These are phyloP conservation scores for Myxozyma udenii DNA, from an alignment of 805 yeast species.

Conservation along the genomic window DNA sequence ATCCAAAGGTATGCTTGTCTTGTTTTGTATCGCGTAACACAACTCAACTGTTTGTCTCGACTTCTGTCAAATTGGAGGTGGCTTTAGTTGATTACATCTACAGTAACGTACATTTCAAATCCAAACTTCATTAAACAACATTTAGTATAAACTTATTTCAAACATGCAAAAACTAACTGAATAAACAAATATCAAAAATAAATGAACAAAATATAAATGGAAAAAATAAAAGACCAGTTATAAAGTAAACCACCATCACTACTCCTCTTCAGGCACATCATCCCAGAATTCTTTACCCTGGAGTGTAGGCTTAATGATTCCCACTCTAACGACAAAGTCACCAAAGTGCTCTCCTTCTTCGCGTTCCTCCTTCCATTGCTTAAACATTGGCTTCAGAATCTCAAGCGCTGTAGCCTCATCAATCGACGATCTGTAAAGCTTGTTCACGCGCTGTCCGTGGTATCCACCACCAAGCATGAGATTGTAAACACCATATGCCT, in stretches of 20 bases:
- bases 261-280: slow-evolving; percentile 69
- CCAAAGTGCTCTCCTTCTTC: slow-evolving; percentile 91
- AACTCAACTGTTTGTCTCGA: too few species aligned
- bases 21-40: too few species aligned
- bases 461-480: slow-evolving; percentile 95
- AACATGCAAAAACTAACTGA: too few species aligned
- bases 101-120: too few species aligned
- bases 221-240: too few species aligned
- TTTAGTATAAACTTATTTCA: too few species aligned
- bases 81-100: too few species aligned
- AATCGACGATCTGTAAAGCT: slow-evolving; percentile 80
- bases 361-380: slow-evolving; percentile 92
- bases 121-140: too few species aligned
- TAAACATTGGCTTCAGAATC: slow-evolving; percentile 78
- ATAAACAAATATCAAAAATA: too few species aligned
- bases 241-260: slow-evolving; percentile 5
- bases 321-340: slow-evolving; percentile 82
- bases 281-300: slow-evolving; percentile 96
- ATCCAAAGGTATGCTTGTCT: too few species aligned
- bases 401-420: slow-evolving; percentile 84
- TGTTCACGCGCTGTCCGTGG: slow-evolving; percentile 88
- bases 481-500: slow-evolving; percentile 90
- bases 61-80: too few species aligned
- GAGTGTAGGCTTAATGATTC: slow-evolving; percentile 81
- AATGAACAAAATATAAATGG: too few species aligned